phyloP scores from a whole-genome alignment of 805 yeast species.

The Metschnikowia corniflorae region DNA sequence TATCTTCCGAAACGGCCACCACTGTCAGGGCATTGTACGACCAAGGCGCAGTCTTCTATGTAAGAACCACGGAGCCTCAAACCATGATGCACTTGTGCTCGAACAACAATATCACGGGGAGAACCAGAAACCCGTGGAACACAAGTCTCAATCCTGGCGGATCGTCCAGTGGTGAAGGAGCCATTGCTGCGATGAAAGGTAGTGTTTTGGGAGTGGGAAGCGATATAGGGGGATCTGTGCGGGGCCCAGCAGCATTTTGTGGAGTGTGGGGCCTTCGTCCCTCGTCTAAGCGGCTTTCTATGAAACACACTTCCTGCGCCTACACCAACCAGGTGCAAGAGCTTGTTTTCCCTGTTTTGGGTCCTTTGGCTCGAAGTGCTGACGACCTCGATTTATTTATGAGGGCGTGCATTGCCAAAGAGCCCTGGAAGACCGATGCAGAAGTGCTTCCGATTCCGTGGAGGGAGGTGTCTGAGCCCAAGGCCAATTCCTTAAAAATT shows the following conservation, averaged over 20 bases:
- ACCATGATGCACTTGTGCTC: constrained; percentile 19
- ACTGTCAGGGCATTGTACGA: constrained; percentile 11
- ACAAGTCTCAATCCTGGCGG: constrained; percentile 18
- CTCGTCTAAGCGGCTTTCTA: constrained; percentile 14
- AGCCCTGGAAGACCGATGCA: constrained; percentile 18
- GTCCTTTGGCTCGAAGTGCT: constrained; percentile 17
- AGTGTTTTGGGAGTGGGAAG: constrained; percentile 19
- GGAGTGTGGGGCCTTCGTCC: constrained; percentile 21
- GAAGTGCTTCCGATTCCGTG: constrained; percentile 18
- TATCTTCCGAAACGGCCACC: constrained; percentile 8
- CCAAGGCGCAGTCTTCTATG: constrained; percentile 20
- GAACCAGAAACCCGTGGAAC: constrained; percentile 18
- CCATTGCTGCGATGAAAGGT: constrained; percentile 19
- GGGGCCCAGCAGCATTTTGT: constrained; percentile 19
- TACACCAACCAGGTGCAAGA: constrained; percentile 12
- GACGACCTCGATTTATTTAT: constrained; percentile 19
- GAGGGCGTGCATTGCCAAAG: constrained; percentile 13
- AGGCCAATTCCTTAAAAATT: constrained; percentile 12
- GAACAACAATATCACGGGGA: constrained; percentile 19
- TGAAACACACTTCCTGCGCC: constrained; percentile 9
- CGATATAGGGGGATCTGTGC: constrained; percentile 19
- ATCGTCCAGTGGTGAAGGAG: constrained; percentile 20
- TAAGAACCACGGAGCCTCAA: constrained; percentile 19
- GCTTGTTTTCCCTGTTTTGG: constrained; percentile 14
- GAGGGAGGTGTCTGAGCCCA: constrained; percentile 11